Conservation (phyloP, 140 eudicot species). For the Cichorium intybus region DNA sequence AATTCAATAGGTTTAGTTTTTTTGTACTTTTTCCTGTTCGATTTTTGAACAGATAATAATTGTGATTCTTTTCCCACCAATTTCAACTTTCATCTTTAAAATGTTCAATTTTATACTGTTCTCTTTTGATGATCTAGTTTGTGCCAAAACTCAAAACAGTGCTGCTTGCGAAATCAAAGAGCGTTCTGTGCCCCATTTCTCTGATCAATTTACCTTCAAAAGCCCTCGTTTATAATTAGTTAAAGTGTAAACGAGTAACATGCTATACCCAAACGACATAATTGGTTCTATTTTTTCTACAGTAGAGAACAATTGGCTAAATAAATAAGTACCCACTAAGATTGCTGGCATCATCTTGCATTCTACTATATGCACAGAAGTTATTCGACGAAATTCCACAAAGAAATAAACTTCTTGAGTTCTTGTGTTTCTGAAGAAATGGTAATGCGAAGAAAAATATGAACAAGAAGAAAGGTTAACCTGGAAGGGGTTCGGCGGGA, state of each 20-base stretch:
- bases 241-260: conserved; percentile 7
- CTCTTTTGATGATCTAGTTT: background rate
- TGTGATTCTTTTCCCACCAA: background rate
- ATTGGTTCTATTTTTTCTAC: background rate
- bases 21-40: no score
- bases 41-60: no score
- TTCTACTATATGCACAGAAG: conserved; percentile 8
- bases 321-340: background rate
- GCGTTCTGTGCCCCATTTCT: background rate
- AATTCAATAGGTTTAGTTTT: no score
- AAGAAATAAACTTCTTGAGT: background rate
- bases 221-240: background rate
- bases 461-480: conserved; percentile 27
- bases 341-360: background rate
- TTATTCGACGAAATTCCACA: conserved; percentile 36
- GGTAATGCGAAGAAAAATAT: background rate
- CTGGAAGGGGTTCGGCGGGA: conserved; percentile 85
- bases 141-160: background rate
- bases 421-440: background rate
- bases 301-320: background rate
- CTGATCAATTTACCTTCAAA: background rate
- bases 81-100: background rate
- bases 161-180: background rate
- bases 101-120: background rate
- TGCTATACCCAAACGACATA: conserved; percentile 2